phyloP scores from a whole-genome alignment of 331 rosid genomes.

The Dryas integrifolia region DNA sequence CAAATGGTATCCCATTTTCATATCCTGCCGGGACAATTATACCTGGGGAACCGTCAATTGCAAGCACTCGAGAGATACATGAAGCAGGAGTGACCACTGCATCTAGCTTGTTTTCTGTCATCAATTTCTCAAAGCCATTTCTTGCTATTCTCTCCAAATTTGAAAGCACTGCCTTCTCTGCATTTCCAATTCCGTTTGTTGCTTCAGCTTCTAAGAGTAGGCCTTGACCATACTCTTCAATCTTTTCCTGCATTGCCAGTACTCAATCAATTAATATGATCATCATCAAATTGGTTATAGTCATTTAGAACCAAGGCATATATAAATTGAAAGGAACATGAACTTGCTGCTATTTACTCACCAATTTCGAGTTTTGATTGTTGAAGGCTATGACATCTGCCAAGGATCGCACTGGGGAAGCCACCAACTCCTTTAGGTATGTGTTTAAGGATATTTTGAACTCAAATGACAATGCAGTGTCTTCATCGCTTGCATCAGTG shows the following conservation, averaged over 20 bases:
- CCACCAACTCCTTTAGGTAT: conserved; percentile 46
- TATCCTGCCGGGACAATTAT: conserved; percentile 40
- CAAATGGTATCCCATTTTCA: conserved; percentile 33
- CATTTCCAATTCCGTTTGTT: conserved; percentile 27
- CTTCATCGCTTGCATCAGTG: conserved; percentile 11
- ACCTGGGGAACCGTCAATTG: conserved; percentile 42
- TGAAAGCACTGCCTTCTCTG: conserved; percentile 17
- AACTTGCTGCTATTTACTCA: conserved; percentile 22
- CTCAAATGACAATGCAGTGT: conserved; percentile 28
- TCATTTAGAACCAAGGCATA: too few relatives aligned
- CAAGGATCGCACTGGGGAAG: conserved; percentile 53
- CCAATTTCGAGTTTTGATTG: conserved; percentile 38
- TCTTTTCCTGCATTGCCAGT: conserved; percentile 15
- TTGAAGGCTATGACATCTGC: conserved; percentile 63
- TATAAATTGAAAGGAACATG: neutral
- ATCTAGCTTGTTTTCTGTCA: conserved; percentile 28
- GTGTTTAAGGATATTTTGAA: conserved; percentile 47
- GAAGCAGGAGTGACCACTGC: conserved; percentile 31
- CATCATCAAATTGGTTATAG: neutral
- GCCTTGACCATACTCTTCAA: neutral
- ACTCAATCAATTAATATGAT: neutral
- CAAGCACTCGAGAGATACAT: conserved; percentile 19
- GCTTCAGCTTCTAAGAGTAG: conserved; percentile 19
- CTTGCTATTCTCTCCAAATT: conserved; percentile 17
- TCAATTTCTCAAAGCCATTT: conserved; percentile 33